phyloP scores from a whole-genome alignment of 345 rosid genomes.

The Pistacia integerrima region DNA sequence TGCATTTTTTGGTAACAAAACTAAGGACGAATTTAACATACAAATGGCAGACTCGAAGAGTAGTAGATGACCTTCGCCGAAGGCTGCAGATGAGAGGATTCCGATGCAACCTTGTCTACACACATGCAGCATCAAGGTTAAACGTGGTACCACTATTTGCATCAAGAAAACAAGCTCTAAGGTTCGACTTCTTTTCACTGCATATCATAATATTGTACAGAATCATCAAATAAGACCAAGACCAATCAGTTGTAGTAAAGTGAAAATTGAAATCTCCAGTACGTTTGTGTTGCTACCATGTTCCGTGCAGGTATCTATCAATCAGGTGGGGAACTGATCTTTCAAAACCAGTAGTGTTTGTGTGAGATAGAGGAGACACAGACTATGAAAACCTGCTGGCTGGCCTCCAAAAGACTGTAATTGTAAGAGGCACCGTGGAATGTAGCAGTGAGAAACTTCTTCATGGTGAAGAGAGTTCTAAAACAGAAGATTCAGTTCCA shows the following conservation, averaged over 20 bases:
- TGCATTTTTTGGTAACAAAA: slow-evolving; percentile 2
- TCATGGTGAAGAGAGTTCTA: slow-evolving; percentile 56
- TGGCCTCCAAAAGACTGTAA: slow-evolving; percentile 72
- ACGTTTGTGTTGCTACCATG: neutral
- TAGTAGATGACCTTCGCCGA: slow-evolving; percentile 61
- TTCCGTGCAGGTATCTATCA: slow-evolving; percentile 70
- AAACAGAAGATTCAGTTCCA: slow-evolving; percentile 57
- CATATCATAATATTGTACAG: neutral
- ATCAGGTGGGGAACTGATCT: slow-evolving; percentile 81
- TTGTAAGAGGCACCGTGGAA: slow-evolving; percentile 59
- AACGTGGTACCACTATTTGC: slow-evolving; percentile 80
- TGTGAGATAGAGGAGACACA: slow-evolving; percentile 85
- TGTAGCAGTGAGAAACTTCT: slow-evolving; percentile 65
- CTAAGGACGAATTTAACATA: slow-evolving; percentile 19
- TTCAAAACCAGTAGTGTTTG: slow-evolving; percentile 56
- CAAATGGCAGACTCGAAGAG: slow-evolving; percentile 55
- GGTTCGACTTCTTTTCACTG: slow-evolving; percentile 40
- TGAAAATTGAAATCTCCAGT: neutral
- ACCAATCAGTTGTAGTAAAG: neutral
- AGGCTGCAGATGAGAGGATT: slow-evolving; percentile 87
- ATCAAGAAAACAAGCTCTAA: slow-evolving; percentile 79
- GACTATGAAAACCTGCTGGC: slow-evolving; percentile 70
- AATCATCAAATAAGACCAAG: neutral
- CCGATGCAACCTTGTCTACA: slow-evolving; percentile 68
- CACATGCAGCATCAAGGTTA: slow-evolving; percentile 64